These are phyloP conservation scores for Plasmodium gonderi DNA, from an alignment of 169 alveolate species.

Conservation along the genomic window DNA sequence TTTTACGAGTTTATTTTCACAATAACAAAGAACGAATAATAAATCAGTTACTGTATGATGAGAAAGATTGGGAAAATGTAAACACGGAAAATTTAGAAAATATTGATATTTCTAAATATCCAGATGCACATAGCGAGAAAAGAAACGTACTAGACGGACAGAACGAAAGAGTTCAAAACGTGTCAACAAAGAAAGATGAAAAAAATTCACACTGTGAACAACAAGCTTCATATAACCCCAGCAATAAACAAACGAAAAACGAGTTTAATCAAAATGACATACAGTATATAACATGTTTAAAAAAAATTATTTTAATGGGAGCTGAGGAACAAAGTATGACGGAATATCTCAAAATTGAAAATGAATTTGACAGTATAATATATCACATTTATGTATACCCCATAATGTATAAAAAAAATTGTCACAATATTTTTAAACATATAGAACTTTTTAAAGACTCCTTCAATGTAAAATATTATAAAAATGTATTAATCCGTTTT, in stretches of 20 bases:
- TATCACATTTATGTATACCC: constrained; percentile 25
- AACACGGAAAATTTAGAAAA: background rate
- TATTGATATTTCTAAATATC: background rate
- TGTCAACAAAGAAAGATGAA: background rate
- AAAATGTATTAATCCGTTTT: constrained; percentile 48
- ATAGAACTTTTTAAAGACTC: constrained; percentile 39
- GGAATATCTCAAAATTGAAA: constrained; percentile 18
- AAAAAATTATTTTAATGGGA: constrained; percentile 61
- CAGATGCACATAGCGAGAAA: background rate
- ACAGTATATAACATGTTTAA: constrained; percentile 44
- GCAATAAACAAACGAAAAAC: background rate
- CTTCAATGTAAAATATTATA: constrained; percentile 28
- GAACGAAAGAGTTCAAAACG: background rate
- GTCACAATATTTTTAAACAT: constrained; percentile 3
- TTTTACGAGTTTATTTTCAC: constrained; percentile 45
- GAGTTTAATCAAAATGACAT: constrained; percentile 20
- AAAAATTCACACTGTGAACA: background rate
- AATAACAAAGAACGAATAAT: background rate
- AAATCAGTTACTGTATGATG: background rate
- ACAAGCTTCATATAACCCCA: background rate
- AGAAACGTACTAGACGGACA: background rate
- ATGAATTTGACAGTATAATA: constrained; percentile 46
- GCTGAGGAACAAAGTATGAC: constrained; percentile 19
- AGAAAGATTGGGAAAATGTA: background rate
- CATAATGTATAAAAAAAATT: background rate